A percentile compares a stretch with the other conserved stretches of the same genome.
These are phyloP conservation scores for Phytophthora foliorum DNA, from an alignment of 352 stramenopile genomes.

Conservation along the genomic window DNA sequence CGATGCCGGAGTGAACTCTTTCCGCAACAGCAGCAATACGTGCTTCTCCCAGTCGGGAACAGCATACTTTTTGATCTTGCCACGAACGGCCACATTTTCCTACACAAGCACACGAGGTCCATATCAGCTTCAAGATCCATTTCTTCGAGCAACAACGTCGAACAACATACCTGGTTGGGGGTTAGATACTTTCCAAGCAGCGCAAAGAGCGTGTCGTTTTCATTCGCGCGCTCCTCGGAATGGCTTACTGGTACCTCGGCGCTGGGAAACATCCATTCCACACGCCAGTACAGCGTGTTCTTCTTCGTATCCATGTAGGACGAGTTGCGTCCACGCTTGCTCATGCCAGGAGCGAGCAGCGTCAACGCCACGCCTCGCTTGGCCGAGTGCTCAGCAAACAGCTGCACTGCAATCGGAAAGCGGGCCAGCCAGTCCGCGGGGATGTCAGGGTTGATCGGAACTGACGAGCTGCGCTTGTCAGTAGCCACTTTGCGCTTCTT, in stretches of 20 bases:
- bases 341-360: constrained; percentile 84
- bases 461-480: constrained; percentile 3
- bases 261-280: constrained; percentile 83
- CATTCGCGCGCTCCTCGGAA: constrained; percentile 59
- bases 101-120: constrained; percentile 24
- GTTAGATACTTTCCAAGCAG: constrained; percentile 73
- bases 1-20: constrained; percentile 79
- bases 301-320: constrained; percentile 81
- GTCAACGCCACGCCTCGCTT: constrained; percentile 79
- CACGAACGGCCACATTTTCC: constrained; percentile 76
- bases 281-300: constrained; percentile 71
- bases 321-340: constrained; percentile 77
- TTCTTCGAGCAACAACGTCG: neutral
- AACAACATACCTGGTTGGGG: constrained; percentile 55
- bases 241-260: constrained; percentile 58
- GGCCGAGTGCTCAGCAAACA: constrained; percentile 72
- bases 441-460: constrained; percentile 67
- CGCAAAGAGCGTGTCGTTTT: constrained; percentile 62
- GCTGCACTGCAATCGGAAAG: constrained; percentile 76
- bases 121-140: neutral
- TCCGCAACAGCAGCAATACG: constrained; percentile 72
- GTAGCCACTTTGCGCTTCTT: constrained; percentile 46
- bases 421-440: constrained; percentile 75
- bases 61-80: constrained; percentile 79
- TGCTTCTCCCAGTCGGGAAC: constrained; percentile 62